These are phyloP conservation scores for Coemansia sp. DNA, from an alignment of 192 early-diverging fungal species.

Conservation along the genomic window DNA sequence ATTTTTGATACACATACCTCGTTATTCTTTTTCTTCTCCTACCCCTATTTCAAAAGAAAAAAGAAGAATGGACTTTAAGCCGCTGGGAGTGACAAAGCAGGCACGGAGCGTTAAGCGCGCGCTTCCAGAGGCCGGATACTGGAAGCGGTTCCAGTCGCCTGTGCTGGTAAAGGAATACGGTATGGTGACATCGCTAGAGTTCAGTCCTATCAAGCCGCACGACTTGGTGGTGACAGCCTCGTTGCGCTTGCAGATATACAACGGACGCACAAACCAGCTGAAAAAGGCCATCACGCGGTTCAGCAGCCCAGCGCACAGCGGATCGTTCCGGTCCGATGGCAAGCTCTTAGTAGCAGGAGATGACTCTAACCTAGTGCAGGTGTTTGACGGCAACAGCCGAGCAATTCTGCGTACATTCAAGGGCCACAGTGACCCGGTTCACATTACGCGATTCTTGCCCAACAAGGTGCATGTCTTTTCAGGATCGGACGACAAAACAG, in stretches of 20 bases:
- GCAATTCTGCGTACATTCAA: conserved; percentile 67
- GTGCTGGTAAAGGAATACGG: conserved; percentile 87
- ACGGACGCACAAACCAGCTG: conserved; percentile 73
- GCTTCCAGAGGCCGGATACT: conserved; percentile 67
- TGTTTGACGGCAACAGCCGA: conserved; percentile 67
- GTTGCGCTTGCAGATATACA: conserved; percentile 90
- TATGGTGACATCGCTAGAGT: conserved; percentile 78
- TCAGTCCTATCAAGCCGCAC: conserved; percentile 75
- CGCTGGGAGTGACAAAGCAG: conserved; percentile 57
- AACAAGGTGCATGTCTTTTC: conserved; percentile 81
- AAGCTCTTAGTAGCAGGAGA: conserved; percentile 93
- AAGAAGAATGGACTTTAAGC: conserved; percentile 56
- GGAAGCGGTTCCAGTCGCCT: conserved; percentile 85
- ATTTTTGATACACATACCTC: not conserved
- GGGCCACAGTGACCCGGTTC: conserved; percentile 71
- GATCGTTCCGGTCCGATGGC: conserved; percentile 78
- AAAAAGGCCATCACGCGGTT: conserved; percentile 94
- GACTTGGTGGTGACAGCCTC: conserved; percentile 91
- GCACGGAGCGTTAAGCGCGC: conserved; percentile 56
- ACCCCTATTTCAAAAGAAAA: not conserved
- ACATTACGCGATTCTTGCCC: conserved; percentile 76
- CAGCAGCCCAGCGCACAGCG: conserved; percentile 81
- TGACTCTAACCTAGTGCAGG: conserved; percentile 81
- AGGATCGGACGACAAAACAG: conserved; percentile 89
- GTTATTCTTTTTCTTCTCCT: not conserved